Evolutionary conservation across 2,329 filamentous ascomycete species (phyloP), one percentile per base, ranked within the genome.

Genomic region (Apiospora hydei): DNA sequence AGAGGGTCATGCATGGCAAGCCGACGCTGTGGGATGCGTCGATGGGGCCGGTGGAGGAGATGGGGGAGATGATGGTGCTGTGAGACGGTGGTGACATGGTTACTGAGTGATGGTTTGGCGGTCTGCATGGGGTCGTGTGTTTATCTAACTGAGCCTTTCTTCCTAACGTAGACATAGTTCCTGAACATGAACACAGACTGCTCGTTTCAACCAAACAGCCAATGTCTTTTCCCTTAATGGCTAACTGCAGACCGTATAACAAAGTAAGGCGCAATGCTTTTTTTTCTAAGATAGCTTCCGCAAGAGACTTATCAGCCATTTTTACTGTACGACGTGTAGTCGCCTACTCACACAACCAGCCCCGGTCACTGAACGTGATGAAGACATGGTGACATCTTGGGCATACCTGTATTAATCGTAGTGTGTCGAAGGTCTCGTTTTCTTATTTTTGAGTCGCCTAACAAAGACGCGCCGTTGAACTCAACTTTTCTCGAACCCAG

Each of bases 21-120:
- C 69, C 71, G 53, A 75, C 74, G 57, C 64, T 44, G 38, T 75
- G 70, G 69, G 61, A 75, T 38, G 30, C 70, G 18, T 73, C 72
- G 1, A 73, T 73, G 72, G 72, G 72, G 4, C 72, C 72, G 10
- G 70, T 73, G 8, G 70, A 34, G 38, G 72, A 71, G 21, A 73
- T 73, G 72, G n/a, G 70, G 49, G 69, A 72, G 18, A 72, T 73
- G 47, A 72, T 72, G 71, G 51, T 44, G 2, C 34, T 71, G 41
- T 73, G 71, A 70, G 49, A 24, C 8, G 10, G 21, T 51, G n/a
- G n/a, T 49, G 26, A 4, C 16, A 0, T 10, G 6, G 3, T n/a
- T n/a, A 7, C 18, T 49, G 46, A 34, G 26, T 7, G 7, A 53
- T 13, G 26, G 6, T 3, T 34, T 8, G 26, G 51, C 1, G 16